A percentile compares a stretch with the other conserved stretches of the same genome.
Evolutionary conservation across 345 rosid species (phyloP).

Genomic region (Rhodomyrtus tomentosa): DNA sequence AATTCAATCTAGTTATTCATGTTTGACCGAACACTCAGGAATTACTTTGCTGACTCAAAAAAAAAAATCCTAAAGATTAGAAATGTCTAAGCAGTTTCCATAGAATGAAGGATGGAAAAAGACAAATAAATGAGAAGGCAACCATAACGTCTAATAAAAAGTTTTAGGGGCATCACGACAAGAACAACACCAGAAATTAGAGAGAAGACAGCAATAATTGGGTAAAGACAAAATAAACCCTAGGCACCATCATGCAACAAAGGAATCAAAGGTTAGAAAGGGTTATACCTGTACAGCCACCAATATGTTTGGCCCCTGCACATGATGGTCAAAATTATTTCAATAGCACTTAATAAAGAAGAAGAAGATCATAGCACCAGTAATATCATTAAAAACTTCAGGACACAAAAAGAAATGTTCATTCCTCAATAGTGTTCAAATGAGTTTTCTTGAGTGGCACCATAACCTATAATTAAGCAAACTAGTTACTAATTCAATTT

Average conservation of each 20-base stretch:
- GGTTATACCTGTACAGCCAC: slow-evolving; percentile 83
- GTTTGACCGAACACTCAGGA: background rate
- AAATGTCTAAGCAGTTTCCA: background rate
- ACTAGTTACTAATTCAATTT: background rate
- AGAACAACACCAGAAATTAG: background rate
- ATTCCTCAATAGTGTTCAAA: background rate
- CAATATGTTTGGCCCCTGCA: slow-evolving; percentile 91
- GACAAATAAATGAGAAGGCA: background rate
- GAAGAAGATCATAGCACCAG: background rate
- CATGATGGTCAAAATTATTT: slow-evolving; percentile 2
- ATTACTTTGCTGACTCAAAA: background rate
- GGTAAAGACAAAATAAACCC: background rate
- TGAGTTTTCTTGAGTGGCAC: background rate
- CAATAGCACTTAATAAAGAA: background rate
- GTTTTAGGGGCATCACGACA: background rate
- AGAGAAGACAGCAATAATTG: background rate
- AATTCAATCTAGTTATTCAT: background rate
- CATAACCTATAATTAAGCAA: background rate
- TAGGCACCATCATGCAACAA: background rate
- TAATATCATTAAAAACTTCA: background rate
- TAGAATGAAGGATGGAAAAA: background rate
- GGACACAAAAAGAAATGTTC: background rate
- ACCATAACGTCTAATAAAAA: background rate
- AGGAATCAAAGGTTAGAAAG: background rate
- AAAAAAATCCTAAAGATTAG: background rate